Base-by-base conservation (phyloP, 164 flowering plant genomes). In the Santalum album region DNA sequence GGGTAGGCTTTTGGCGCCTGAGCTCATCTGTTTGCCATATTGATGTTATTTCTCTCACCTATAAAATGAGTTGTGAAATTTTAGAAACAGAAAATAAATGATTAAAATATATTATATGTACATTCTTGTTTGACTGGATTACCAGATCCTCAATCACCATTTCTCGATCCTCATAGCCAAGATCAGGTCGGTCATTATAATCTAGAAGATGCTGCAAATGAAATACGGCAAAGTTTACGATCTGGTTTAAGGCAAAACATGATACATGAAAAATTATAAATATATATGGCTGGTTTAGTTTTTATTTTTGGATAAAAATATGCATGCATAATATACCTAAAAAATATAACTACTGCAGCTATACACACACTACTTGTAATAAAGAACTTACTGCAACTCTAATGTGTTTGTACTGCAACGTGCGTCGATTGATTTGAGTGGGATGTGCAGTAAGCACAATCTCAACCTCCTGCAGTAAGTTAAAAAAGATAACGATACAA, bases 11-110 rank as follows among this genome's bases (percentile, higher is more conserved):
- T 44, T 86, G 96, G 47, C 96, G 84, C 68, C 98, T 85, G 32
- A 90, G 76, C 65, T 90, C 98, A 79, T 90, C 96, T 7, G 96
- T 90, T 69, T 85, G 98, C 98, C 98, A 90, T 66, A 87, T 70
- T 32, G 96, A 71, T 52, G 86, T 81, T 63, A 87, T 79, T 78
- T 90, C 98, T 68, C 98, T 78, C 55, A 85, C 82, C 98, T 90
- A 69, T 40, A 69, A 65, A 59, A 57, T 38, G 14, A 38, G 16
- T 38, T 9, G 12, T 9, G 14, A 38, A 9, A 11, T 10, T 38
- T 29, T 29, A 29, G 9, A 29, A 29, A 29, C 34, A 3, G 4
- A 9, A 29, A 29, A 3, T 29, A 29, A 29, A 29, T 3, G 9
- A n/a, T 38, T 14, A 42, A n/a, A 42, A n/a, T 16, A 42, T 7